A percentile compares a stretch with the other conserved stretches of the same genome.
phyloP scores from a whole-genome alignment of 352 stramenopile genomes.

The Phytophthora colocasiae region DNA sequence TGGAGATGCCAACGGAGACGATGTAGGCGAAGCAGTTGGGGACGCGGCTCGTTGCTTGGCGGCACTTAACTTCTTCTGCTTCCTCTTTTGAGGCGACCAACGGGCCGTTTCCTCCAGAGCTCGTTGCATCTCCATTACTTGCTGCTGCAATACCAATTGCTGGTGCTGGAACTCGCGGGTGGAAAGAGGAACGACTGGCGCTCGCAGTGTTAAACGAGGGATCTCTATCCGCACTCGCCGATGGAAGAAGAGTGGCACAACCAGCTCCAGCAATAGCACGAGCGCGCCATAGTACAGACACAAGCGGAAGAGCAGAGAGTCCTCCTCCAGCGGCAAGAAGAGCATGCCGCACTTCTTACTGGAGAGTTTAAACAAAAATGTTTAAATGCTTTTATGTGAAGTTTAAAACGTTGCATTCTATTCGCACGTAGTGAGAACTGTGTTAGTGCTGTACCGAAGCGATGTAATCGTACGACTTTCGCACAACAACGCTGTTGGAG shows the following conservation, averaged over 20 bases:
- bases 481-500: too few species aligned
- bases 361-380: background rate
- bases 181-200: slow-evolving; percentile 34
- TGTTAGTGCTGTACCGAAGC: too few species aligned
- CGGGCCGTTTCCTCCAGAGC: slow-evolving; percentile 32
- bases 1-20: slow-evolving; percentile 11
- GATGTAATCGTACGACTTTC: too few species aligned
- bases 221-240: slow-evolving; percentile 61
- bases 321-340: slow-evolving; percentile 59
- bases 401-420: too few species aligned
- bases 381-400: background rate
- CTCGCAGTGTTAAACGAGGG: slow-evolving; percentile 33
- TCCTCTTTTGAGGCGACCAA: slow-evolving; percentile 23
- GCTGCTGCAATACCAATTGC: slow-evolving; percentile 44
- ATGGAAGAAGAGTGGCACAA: slow-evolving; percentile 60
- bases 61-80: slow-evolving; percentile 3
- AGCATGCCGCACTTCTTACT: slow-evolving; percentile 29
- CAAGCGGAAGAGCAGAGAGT: slow-evolving; percentile 54
- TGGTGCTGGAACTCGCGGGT: slow-evolving; percentile 51
- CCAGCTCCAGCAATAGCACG: slow-evolving; percentile 57
- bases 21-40: slow-evolving; percentile 1
- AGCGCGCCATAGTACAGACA: slow-evolving; percentile 67
- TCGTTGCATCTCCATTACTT: slow-evolving; percentile 49
- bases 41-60: slow-evolving; percentile 10
- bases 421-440: too few species aligned